Evolutionary conservation across 179 eudicot genomes (phyloP).

Genomic region (Vitellaria paradoxa): DNA sequence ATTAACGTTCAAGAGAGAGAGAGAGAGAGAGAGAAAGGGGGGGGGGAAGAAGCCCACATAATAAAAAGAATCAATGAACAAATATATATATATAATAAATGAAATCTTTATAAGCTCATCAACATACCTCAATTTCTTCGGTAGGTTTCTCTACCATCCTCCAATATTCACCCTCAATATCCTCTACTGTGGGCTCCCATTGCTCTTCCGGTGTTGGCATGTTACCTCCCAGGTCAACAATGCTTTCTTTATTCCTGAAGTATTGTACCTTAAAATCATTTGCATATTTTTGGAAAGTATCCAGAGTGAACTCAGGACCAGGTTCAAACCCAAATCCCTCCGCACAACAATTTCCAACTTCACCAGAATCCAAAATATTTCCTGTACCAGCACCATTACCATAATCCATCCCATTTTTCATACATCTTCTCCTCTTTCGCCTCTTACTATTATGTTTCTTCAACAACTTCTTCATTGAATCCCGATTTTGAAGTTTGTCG

Average conservation of each 20-base stretch:
- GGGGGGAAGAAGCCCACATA: background rate
- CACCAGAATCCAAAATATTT: conserved; percentile 33
- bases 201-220: conserved; percentile 26
- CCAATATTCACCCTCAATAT: conserved; percentile 98
- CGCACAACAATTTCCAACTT: conserved; percentile 27
- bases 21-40: background rate
- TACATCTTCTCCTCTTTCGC: conserved; percentile 83
- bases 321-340: conserved; percentile 87
- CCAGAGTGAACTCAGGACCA: conserved; percentile 93
- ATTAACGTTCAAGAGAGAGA: background rate
- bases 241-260: conserved; percentile 45
- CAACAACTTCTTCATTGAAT: conserved; percentile 45
- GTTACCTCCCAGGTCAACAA: conserved; percentile 30
- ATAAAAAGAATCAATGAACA: background rate
- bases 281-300: conserved; percentile 78
- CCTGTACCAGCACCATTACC: conserved; percentile 33
- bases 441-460: conserved; percentile 42
- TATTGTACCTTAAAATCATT: conserved; percentile 82
- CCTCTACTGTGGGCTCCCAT: conserved; percentile 67
- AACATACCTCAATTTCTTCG: conserved; percentile 90
- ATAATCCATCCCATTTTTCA: conserved; percentile 46
- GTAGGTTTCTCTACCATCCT: conserved; percentile 92
- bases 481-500: conserved; percentile 94
- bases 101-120: conserved; percentile 3
- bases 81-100: background rate